phyloP scores from a whole-genome alignment of 139 green algal genomes.

The Spirogloea muscicola region DNA sequence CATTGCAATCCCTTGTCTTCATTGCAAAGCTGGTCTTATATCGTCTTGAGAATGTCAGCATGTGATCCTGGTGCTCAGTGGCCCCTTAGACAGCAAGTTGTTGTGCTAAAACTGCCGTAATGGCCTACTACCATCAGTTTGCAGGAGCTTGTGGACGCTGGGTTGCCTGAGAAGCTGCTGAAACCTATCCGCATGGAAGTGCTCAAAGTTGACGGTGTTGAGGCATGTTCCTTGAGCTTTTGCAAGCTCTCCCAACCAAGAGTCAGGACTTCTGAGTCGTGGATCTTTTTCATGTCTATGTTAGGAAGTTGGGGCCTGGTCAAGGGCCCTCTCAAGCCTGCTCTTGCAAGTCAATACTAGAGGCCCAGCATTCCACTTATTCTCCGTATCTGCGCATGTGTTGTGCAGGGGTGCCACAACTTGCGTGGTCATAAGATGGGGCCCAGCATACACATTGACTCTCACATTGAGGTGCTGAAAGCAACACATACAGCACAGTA shows the following conservation, averaged over 20 bases:
- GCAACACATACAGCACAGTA: background rate
- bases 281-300: background rate
- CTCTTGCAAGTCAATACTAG: background rate
- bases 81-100: background rate
- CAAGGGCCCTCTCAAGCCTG: background rate
- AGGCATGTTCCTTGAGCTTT: conserved; percentile 1
- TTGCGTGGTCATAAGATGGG: conserved; percentile 37
- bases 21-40: background rate
- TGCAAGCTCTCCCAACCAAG: background rate
- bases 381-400: background rate
- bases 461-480: conserved; percentile 31
- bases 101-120: background rate
- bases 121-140: conserved; percentile 4
- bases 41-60: background rate
- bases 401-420: conserved; percentile 32
- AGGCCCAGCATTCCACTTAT: background rate
- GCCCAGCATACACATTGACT: conserved; percentile 22
- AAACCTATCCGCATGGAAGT: conserved; percentile 10
- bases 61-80: conserved; percentile 3
- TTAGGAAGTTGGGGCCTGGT: background rate
- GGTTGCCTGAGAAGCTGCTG: conserved; percentile 28
- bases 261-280: background rate
- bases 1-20: background rate
- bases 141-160: conserved; percentile 33
- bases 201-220: conserved; percentile 6